Evolutionary conservation across 2,329 filamentous ascomycete species (phyloP), one percentile per base, ranked within the genome.

Genomic region (Mycosphaerelloides madeirae): DNA sequence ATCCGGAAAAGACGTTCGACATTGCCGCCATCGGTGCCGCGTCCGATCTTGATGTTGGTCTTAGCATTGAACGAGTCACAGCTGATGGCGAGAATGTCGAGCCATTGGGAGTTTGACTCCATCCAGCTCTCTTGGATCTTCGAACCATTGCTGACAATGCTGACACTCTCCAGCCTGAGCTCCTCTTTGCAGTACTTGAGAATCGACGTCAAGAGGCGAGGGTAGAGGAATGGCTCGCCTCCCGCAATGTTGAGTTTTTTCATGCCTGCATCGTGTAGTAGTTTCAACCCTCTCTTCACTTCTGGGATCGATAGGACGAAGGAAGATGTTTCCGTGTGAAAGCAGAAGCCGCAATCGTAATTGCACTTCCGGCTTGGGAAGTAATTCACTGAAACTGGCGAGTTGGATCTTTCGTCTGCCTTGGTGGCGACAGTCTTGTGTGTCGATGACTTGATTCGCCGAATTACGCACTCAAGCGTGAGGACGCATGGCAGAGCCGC

Each of bases 181-280:
- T 48, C 45, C 32, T 70, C 60, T 50, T 79, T 79, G 63, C 70
- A 71, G 56, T 67, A 79, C 18, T 64, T 53, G 22, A 69, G 55
- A 32, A 79, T 60, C 46, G 68, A 58, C 19, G 66, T 65, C 0
- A 78, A 61, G 40, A 68, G 66, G 18, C 59, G 54, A 0, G 67
- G 66, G 50, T 78, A 73, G 7, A 79, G 67, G 50, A 78, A 76
- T 0, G 76, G 75, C 48, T 79, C 75, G 11, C 76, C 75, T 20
- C 75, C 76, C 0, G 75, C 75, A 49, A 79, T 73, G 56, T 78
- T 78, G 56, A 78, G 63, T 54, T 78, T 79, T 38, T 62, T 66
- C 75, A 78, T 78, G 12, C 75, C 76, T 3, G 73, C 75, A 1
- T 69, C 52, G 41, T 67, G 66, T 11, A 79, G 67, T 1, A 76